Evolutionary conservation across 1,139 yeast species (phyloP), one percentile per base, ranked within the genome.

Genomic region (Taphrina sp.): DNA sequence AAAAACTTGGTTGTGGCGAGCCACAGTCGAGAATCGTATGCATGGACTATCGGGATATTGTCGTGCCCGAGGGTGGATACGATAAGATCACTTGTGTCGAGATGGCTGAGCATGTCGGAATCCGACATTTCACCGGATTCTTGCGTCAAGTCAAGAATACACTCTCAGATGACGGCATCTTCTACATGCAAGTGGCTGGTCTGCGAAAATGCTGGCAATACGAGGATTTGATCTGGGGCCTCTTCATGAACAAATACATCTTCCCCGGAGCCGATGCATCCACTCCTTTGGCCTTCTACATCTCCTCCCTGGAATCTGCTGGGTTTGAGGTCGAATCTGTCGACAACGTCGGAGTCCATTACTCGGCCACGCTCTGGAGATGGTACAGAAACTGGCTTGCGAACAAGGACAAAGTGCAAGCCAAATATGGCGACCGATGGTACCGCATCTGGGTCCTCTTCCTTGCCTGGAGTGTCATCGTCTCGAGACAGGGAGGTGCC

Each of bases 211-310:
- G 79, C 61, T 88, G 96, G 96, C 96, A 88, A 75, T 88, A 86
- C 71, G 96, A 88, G 75, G 96, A 88, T 70, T 78, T 88, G 67
- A 76, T 81, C 72, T 88, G 96, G 96, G 96, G 96, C 64, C 76
- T 89, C 69, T 89, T 88, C 72, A 89, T 88, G 96, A 88, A 89
- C 80, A 88, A 87, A 76, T 88, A 87, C 74, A 83, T 88, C 69
- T 88, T 88, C 88, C 96, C 96, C 45, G 96, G 96, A 73, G 96
- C 96, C 56, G 96, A 88, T 74, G 96, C 96, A 49, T 86, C 95
- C 5, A 89, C 96, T 57, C 96, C 96, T 51, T 79, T 89, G 66
- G 87, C 88, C 58, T 89, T 85, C 69, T 92, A 86, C 63, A 76
- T 83, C 61, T 79, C 83, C 61, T 76, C 80, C 64, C 79, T 89